Conservation (phyloP, 495 filamentous ascomycete species). For the Melanomma pulvis-pyrius region DNA sequence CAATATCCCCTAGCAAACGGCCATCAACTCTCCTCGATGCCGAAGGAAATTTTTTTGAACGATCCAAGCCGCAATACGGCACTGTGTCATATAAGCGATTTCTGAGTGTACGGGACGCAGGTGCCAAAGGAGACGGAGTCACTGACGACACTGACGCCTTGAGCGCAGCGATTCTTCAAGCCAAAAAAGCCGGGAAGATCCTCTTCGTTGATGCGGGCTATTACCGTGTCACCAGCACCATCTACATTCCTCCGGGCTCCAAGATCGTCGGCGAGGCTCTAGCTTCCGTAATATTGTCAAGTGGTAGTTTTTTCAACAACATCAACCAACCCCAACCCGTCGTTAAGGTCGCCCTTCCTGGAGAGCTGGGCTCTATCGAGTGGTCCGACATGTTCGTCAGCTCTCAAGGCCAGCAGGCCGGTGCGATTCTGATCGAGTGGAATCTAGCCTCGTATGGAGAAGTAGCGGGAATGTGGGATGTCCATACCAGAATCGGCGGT, state of each 20-base stretch:
- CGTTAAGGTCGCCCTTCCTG: slow-evolving; percentile 44
- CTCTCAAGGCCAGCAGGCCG: slow-evolving; percentile 44
- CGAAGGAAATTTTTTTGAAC: slow-evolving; percentile 39
- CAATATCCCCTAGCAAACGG: slow-evolving; percentile 35
- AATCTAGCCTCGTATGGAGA: slow-evolving; percentile 42
- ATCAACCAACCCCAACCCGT: slow-evolving; percentile 47
- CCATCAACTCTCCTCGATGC: slow-evolving; percentile 31
- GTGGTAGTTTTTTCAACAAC: slow-evolving; percentile 41
- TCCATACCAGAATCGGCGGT: slow-evolving; percentile 60
- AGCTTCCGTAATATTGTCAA: slow-evolving; percentile 51
- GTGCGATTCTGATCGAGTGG: slow-evolving; percentile 47
- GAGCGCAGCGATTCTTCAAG: slow-evolving; percentile 35
- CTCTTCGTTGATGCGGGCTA: slow-evolving; percentile 45
- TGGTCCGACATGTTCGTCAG: slow-evolving; percentile 52
- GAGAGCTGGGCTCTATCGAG: slow-evolving; percentile 44
- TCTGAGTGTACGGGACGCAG: slow-evolving; percentile 37
- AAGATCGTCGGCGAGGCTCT: slow-evolving; percentile 61
- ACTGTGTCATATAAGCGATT: slow-evolving; percentile 29
- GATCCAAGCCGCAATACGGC: slow-evolving; percentile 46
- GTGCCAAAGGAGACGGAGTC: slow-evolving; percentile 42
- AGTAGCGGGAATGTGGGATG: slow-evolving; percentile 64
- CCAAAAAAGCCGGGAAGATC: slow-evolving; percentile 35
- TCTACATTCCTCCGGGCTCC: slow-evolving; percentile 57
- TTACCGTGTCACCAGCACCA: slow-evolving; percentile 62
- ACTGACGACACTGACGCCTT: slow-evolving; percentile 45